Base-by-base conservation (phyloP, 1,284 basidiomycete species). In the Microbotryomycetes sp. region DNA sequence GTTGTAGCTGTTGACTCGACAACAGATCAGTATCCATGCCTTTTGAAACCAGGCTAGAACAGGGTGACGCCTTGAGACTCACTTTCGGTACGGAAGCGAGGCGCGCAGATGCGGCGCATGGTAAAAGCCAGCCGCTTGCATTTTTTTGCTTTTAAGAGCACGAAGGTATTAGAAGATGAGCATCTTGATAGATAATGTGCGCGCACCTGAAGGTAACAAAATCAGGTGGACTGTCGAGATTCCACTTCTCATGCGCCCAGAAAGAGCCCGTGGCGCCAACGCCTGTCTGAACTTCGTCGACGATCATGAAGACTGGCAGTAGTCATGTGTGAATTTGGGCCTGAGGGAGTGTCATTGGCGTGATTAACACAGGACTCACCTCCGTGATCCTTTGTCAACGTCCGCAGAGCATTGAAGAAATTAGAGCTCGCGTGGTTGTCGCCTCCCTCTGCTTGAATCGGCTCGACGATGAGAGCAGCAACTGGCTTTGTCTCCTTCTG, bases 161-260 rank as follows among this genome's bases (percentile, higher is more conserved):
- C 21, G 21, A 48, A 28, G 55, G 21, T n/a, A 11, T 46, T 52
- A 54, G 35, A 59, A 57, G 6, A 53, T 63, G 26, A 56, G 23
- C 6, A 23, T 4, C 21, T 27, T 28, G 21, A 23, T 26, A 23
- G 21, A 13, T 15, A 16, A 5, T 5, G 7, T 35, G 62, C 70
- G 71, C 52, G 68, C 52, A 52, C 53, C 51, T 80, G 52, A 81
- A 82, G 16, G 80, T 79, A 41, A 81, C 79, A 67, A 81, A 80
- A 71, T 82, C 81, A 13, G 81, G 77, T 66, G 72, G 73, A 52
- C 61, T 71, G 18, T 67, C 60, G 46, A 82, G 69, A 13, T 75
- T 74, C 81, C 81, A 82, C 66, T 80, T 77, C 62, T 81, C 80
- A 71, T 81, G 79, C 0, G 81, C 80, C 81, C 81, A 82, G 72